phyloP scores from a whole-genome alignment of 2,329 filamentous ascomycete species.

The Parafenestella ontariensis region DNA sequence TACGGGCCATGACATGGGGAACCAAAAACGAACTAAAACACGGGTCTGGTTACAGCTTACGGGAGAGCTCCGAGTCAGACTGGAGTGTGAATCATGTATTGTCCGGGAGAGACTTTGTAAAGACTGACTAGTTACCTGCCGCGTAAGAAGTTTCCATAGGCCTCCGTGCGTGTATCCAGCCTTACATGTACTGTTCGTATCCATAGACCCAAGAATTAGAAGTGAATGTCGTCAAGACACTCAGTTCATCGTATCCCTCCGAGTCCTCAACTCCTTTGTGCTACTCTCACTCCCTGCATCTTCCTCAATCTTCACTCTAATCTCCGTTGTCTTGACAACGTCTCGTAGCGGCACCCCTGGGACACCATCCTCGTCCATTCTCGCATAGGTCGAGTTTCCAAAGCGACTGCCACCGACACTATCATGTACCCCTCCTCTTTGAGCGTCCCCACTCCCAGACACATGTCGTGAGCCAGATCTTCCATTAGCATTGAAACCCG shows the following conservation, averaged over 20 bases:
- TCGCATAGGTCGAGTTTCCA: slow-evolving; percentile 16
- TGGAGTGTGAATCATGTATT: too few species aligned
- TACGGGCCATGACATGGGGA: too few species aligned
- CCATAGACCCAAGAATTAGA: not conserved
- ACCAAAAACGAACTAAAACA: too few species aligned
- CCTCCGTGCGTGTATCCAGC: not conserved
- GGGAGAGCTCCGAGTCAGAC: too few species aligned
- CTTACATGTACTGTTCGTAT: too few species aligned
- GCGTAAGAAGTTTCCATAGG: not conserved
- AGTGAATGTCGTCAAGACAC: too few species aligned
- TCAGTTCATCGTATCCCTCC: not conserved
- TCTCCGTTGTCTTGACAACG: slow-evolving; percentile 28
- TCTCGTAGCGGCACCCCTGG: slow-evolving; percentile 3
- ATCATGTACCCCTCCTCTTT: not conserved
- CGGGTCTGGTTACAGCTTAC: too few species aligned
- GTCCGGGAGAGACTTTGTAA: not conserved
- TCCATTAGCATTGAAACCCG: slow-evolving; percentile 6
- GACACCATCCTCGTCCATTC: slow-evolving; percentile 18
- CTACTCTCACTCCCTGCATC: not conserved
- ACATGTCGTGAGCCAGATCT: not conserved
- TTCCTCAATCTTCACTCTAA: slow-evolving; percentile 20
- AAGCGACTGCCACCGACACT: not conserved
- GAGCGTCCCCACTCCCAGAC: not conserved
- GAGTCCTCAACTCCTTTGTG: not conserved
- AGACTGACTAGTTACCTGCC: not conserved